Conservation (phyloP, 148 eudicot genomes). For the Nyssa sinensis region DNA sequence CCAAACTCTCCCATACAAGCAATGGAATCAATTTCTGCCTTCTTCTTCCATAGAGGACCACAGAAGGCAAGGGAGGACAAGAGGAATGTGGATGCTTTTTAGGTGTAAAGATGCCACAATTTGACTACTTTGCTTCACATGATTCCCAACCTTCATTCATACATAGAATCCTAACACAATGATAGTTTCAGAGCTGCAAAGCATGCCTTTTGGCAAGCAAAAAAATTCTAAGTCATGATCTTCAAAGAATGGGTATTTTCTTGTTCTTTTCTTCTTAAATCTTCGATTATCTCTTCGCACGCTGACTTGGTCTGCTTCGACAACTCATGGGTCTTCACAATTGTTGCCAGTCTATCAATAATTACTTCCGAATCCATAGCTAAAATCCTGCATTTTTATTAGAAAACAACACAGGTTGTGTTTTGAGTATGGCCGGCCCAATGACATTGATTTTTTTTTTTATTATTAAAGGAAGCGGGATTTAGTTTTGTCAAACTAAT, state of each 20-base stretch:
- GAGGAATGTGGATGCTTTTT: neutral
- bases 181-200: no score
- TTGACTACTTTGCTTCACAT: neutral
- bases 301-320: neutral
- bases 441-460: no score
- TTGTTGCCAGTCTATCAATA: neutral
- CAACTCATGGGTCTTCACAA: neutral
- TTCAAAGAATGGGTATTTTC: neutral
- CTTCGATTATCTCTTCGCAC: neutral
- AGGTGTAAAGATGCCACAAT: neutral
- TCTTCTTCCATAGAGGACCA: neutral
- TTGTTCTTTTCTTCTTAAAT: neutral
- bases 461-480: no score
- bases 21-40: neutral
- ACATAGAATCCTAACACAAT: neutral
- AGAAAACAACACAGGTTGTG: neutral
- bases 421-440: neutral
- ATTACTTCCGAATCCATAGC: neutral
- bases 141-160: neutral
- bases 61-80: neutral
- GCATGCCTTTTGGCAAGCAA: neutral
- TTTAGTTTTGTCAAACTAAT: no score
- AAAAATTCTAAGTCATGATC: neutral
- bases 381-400: conserved; percentile 1
- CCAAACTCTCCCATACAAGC: neutral